Conservation (phyloP, 768 basidiomycete species). For the Lactarius trivialis region DNA sequence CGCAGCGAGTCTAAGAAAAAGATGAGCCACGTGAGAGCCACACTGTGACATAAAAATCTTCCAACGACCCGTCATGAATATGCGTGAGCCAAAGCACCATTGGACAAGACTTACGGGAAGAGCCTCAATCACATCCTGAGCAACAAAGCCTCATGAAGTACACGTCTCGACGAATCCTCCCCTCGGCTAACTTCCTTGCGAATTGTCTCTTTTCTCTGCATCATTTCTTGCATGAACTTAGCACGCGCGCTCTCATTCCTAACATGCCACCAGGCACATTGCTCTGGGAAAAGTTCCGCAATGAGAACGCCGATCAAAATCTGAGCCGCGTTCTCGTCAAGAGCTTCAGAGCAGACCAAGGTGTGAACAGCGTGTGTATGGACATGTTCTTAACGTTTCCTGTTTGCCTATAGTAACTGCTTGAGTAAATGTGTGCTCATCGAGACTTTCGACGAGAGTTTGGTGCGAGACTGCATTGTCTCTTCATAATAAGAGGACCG, state of each 20-base stretch:
- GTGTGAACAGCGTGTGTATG: not conserved
- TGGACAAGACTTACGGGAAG: slow-evolving; percentile 6
- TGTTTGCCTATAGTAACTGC: slow-evolving; percentile 1
- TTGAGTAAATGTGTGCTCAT: not conserved
- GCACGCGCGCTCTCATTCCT: not conserved
- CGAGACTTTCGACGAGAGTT: not conserved
- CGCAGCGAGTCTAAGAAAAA: not conserved
- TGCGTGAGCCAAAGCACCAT: not conserved
- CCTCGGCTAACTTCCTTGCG: not conserved
- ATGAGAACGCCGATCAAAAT: not conserved
- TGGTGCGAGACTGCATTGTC: slow-evolving; percentile 12
- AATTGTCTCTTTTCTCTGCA: not conserved
- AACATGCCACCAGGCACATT: not conserved
- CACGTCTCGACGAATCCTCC: not conserved
- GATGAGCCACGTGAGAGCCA: not conserved
- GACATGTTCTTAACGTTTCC: no score
- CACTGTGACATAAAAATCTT: not conserved
- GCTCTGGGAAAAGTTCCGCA: slow-evolving; percentile 2
- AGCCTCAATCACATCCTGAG: not conserved
- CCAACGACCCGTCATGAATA: slow-evolving; percentile 1
- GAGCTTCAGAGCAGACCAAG: slow-evolving; percentile 1
- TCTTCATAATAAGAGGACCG: slow-evolving; percentile 17
- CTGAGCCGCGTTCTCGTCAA: slow-evolving; percentile 2
- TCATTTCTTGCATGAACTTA: not conserved
- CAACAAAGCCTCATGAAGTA: slow-evolving; percentile 4